Percentiles rank a stretch among this genome's conserved stretches.
Conservation (phyloP, 495 filamentous ascomycete genomes). For the Aspergillus carlsbadensis region DNA sequence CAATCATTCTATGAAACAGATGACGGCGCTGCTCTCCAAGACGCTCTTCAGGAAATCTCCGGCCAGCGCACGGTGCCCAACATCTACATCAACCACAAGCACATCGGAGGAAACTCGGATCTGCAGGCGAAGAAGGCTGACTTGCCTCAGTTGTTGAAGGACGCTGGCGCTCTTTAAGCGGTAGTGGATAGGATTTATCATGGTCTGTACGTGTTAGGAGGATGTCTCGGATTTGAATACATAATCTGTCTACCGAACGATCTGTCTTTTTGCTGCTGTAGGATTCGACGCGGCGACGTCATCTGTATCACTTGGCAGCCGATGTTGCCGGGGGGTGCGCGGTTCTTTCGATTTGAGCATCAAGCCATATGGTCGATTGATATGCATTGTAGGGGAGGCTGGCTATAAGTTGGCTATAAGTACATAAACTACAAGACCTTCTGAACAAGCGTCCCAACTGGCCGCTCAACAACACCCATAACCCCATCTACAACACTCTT, state of each 20-base stretch:
- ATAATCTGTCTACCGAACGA: too few relatives aligned
- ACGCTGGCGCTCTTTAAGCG: conserved; percentile 61
- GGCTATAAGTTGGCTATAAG: too few relatives aligned
- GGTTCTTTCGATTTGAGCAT: too few relatives aligned
- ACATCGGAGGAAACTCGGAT: conserved; percentile 97
- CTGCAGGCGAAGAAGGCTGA: conserved; percentile 66
- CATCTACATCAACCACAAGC: conserved; percentile 85
- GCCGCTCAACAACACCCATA: conserved; percentile 83
- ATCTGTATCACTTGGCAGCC: too few relatives aligned
- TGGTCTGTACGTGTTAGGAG: too few relatives aligned
- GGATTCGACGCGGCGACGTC: too few relatives aligned
- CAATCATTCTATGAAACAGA: conserved; percentile 37
- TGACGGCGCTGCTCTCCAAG: conserved; percentile 81
- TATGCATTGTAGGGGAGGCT: conserved; percentile 1
- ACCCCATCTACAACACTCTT: conserved; percentile 83
- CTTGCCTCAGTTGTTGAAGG: conserved; percentile 58
- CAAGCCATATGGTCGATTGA: too few relatives aligned
- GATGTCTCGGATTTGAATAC: too few relatives aligned
- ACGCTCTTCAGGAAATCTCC: conserved; percentile 76
- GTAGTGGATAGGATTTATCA: too few relatives aligned
- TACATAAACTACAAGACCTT: conserved; percentile 53
- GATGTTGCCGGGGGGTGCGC: too few relatives aligned
- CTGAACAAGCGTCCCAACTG: conserved; percentile 79
- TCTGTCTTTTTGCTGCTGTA: too few relatives aligned
- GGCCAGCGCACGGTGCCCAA: conserved; percentile 88